Percentiles rank a stretch among this genome's conserved stretches.
phyloP scores from a whole-genome alignment of 352 stramenopile genomes.

The Globisporangium ultimum region DNA sequence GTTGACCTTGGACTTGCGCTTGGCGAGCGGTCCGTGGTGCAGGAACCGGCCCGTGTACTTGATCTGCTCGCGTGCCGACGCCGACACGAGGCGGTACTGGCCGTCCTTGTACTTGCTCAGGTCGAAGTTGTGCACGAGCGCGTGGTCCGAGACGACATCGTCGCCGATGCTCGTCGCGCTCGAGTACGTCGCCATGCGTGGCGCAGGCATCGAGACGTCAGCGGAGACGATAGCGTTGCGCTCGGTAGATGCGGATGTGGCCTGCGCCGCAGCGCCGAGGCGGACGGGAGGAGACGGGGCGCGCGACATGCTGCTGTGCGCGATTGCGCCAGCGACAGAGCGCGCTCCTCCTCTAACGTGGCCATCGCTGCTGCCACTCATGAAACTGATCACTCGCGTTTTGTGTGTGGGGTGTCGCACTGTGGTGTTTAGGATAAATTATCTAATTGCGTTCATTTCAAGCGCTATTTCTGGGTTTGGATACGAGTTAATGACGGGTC shows the following conservation, averaged over 20 bases:
- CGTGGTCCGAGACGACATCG: constrained; percentile 19
- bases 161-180: constrained; percentile 30
- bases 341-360: no score
- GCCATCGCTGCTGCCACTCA: no score
- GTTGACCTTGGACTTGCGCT: constrained; percentile 81
- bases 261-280: neutral
- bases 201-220: constrained; percentile 3
- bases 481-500: no score
- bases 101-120: constrained; percentile 74
- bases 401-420: no score
- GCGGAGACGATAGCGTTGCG: neutral
- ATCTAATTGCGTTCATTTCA: no score
- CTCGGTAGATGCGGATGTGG: constrained; percentile 13
- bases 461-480: no score
- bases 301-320: no score
- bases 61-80: constrained; percentile 70
- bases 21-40: constrained; percentile 56
- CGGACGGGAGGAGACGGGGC: no score
- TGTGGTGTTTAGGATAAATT: no score
- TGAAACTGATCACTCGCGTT: no score
- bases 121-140: constrained; percentile 78
- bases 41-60: constrained; percentile 70
- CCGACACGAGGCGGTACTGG: constrained; percentile 57
- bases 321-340: no score
- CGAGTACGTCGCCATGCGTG: constrained; percentile 18